Conservation (phyloP, 2,329 filamentous ascomycete genomes). For the Xylaria arbuscula region DNA sequence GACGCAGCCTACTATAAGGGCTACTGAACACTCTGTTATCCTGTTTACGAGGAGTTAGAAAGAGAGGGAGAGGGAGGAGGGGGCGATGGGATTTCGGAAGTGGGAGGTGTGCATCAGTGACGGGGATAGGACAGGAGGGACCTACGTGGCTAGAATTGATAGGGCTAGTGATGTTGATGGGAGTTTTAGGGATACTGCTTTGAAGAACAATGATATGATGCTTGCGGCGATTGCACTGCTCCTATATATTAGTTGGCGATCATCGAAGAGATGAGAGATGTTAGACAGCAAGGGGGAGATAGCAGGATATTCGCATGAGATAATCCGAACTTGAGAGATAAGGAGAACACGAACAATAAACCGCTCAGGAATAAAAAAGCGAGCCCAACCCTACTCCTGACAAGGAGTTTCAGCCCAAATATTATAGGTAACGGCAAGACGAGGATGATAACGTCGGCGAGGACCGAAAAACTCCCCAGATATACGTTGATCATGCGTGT, state of each 20-base stretch:
- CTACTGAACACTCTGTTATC: constrained; percentile 34
- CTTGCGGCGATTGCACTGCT: constrained; percentile 34
- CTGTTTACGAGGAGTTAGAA: background rate
- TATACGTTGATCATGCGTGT: constrained; percentile 32
- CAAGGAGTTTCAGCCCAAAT: constrained; percentile 33
- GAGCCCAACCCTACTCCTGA: constrained; percentile 32
- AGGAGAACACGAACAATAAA: constrained; percentile 30
- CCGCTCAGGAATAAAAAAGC: constrained; percentile 35
- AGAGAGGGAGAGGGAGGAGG: no score
- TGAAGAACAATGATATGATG: constrained; percentile 35
- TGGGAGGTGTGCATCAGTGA: no score
- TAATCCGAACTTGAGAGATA: background rate
- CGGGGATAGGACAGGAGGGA: no score
- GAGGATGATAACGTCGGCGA: constrained; percentile 36
- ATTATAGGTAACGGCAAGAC: constrained; percentile 36
- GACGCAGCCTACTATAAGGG: constrained; percentile 38
- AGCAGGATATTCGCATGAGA: background rate
- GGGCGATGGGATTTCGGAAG: no score
- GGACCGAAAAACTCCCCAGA: constrained; percentile 30
- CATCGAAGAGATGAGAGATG: background rate
- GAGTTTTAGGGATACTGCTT: constrained; percentile 20
- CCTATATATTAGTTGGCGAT: background rate
- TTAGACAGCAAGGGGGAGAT: background rate
- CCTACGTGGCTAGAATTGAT: constrained; percentile 37
- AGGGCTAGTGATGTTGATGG: constrained; percentile 33